These are phyloP conservation scores for Ilyonectria mors-panacis DNA, from an alignment of 2,329 filamentous ascomycete genomes.

Conservation along the genomic window DNA sequence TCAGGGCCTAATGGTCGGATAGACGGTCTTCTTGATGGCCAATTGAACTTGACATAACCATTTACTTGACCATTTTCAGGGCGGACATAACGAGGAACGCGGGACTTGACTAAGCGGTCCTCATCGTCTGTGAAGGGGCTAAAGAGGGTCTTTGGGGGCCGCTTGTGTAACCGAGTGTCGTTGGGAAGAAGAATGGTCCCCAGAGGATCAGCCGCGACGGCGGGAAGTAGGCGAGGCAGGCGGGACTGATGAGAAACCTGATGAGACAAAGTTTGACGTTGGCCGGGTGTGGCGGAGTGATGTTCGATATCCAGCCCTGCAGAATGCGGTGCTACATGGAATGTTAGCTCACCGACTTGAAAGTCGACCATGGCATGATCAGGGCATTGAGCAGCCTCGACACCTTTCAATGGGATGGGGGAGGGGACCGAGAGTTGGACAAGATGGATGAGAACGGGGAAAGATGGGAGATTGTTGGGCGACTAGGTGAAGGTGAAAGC, in stretches of 20 bases:
- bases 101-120: conserved; percentile 47
- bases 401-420: conserved; percentile 33
- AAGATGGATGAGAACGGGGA: conserved; percentile 37
- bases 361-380: conserved; percentile 47
- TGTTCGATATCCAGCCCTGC: conserved; percentile 35
- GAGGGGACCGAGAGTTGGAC: conserved; percentile 33
- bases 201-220: conserved; percentile 22
- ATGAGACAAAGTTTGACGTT: conserved; percentile 32
- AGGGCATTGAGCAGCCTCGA: conserved; percentile 34
- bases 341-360: conserved; percentile 49
- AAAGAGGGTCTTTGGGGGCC: conserved; percentile 31
- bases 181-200: conserved; percentile 26
- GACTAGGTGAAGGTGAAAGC: conserved; percentile 38
- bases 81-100: conserved; percentile 46
- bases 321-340: conserved; percentile 44
- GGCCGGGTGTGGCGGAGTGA: conserved; percentile 31
- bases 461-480: conserved; percentile 29
- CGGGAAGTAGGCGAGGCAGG: conserved; percentile 38
- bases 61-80: conserved; percentile 55
- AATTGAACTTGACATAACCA: conserved; percentile 57
- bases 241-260: conserved; percentile 25
- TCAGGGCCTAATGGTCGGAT: conserved; percentile 32
- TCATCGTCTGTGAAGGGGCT: conserved; percentile 54
- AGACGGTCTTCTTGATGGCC: conserved; percentile 46
- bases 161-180: conserved; percentile 26